Evolutionary conservation across 2,329 filamentous ascomycete genomes (phyloP), one percentile per base, ranked within the genome.

Genomic region (Cyphellophora europaea): DNA sequence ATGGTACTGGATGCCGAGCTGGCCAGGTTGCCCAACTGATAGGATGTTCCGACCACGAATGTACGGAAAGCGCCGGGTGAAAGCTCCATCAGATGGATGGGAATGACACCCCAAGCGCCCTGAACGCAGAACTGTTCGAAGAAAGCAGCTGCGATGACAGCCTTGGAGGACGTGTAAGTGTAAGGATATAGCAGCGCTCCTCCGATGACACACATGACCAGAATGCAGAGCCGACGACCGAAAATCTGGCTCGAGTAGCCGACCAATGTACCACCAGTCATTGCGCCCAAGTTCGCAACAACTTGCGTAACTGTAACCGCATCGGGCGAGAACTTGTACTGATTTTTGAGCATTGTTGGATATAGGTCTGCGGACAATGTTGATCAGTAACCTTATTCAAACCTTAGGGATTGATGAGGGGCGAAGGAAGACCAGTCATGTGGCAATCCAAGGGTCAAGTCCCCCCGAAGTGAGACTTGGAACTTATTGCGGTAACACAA

Each of bases 161-260:
- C 64, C 5, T 77, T 62, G 47, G 62, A 67, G 2, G 62, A 62
- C 8, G 77, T 67, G 49, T 86, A 91, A 0, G 77, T 82, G 59
- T 93, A 93, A 0, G 87, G 85, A 54, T 93, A 91, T 2, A 93
- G 66, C 1, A 93, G 62, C 0, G 84, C 83, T 18, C 82, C 84
- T 15, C 85, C 84, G 5, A 78, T 49, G 37, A 78, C 59, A 44
- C 61, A 67, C 49, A 78, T 77, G 35, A 71, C 58, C 29, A 85
- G 73, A 50, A 85, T 84, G 45, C 70, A 75, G 50, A 83, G 66
- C 2, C 80, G 71, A 3, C 80, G 75, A 3, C 81, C 81, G 29
- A 83, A 71, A 19, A 79, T 75, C 55, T 83, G 78, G 13, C 74
- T 79, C 42, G 65, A 66, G 62, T 78, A 85, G 11, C 81, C 80